Evolutionary conservation across 257 asterid genomes (phyloP), one percentile per base, ranked within the genome.

Genomic region (Handroanthus guayacan): DNA sequence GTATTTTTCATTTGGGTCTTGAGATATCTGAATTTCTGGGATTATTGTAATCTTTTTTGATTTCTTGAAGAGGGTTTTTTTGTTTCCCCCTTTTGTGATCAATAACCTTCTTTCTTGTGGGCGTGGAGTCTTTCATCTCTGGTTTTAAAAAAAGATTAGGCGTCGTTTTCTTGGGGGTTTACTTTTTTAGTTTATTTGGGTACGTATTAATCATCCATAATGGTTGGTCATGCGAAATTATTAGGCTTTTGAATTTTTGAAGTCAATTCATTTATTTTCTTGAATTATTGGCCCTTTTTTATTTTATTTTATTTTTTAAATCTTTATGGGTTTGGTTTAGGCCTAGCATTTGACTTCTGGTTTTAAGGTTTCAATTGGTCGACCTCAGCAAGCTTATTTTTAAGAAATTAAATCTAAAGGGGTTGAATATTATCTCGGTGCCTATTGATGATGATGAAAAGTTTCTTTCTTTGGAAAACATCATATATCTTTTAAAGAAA

Each of bases 111-210:
- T 57, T 50, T 63, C 62, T 20, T 10, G 75, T 82, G 74, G 84
- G 81, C 80, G 41, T 62, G 25, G 67, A 18, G 62, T 74, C 57
- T 60, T 78, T 25, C 31, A 25, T 25, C 31, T 25, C 31, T 75
- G 52, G 66, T 66, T 62, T 44, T 41, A 36, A 47, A 71, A 34
- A 57, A 66, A 57, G 57, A 60, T 67, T 70, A 54, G 37, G 73
- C 81, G 86, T 86, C 88, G 70, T 82, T 89, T 80, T 83, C 87
- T 65, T 71, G 80, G 82, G 62, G 77, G 83, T 77, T 79, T 77
- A 41, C 79, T 79, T 74, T 74, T 38, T 9, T 5, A 16, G 71
- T 71, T 55, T 37, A 55, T 74, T 58, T 80, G 67, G 54, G 77
- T 72, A 25, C 31, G 31, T 25, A 69, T 50, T 67, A 75, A 62